phyloP scores from a whole-genome alignment of 169 alveolate genomes.

The Babesia bovis region DNA sequence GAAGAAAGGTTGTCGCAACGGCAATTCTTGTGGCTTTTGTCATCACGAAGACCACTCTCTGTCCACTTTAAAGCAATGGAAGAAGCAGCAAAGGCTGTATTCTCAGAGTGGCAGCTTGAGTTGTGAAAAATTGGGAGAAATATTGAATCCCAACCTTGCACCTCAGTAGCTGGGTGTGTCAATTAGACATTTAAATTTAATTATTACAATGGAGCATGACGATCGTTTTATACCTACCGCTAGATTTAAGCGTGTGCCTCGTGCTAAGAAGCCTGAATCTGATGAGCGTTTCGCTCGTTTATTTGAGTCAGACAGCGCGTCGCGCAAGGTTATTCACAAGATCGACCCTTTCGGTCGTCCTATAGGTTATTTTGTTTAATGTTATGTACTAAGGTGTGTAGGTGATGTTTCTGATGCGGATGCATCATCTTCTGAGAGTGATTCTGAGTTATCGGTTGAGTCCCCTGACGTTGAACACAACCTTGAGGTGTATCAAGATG shows the following conservation, averaged over 20 bases:
- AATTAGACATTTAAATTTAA: neutral
- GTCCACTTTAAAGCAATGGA: constrained; percentile 76
- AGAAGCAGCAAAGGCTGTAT: constrained; percentile 73
- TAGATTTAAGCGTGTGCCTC: constrained; percentile 46
- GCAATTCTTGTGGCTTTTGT: constrained; percentile 75
- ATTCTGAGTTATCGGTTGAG: constrained; percentile 40
- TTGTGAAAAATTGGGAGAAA: constrained; percentile 8
- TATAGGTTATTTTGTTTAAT: constrained; percentile 14
- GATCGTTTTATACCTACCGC: constrained; percentile 53
- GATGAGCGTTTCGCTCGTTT: constrained; percentile 57
- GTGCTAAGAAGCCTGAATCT: constrained; percentile 13
- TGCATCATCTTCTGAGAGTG: constrained; percentile 39
- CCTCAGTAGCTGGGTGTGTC: constrained; percentile 8
- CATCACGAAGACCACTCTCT: constrained; percentile 80
- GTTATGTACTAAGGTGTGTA: neutral
- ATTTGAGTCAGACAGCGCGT: constrained; percentile 32
- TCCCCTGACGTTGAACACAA: neutral
- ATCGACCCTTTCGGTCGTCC: constrained; percentile 73
- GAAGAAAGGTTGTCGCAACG: constrained; percentile 80
- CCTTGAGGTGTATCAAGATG: constrained; percentile 30
- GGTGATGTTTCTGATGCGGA: constrained; percentile 49
- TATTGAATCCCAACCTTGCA: neutral
- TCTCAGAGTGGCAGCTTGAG: constrained; percentile 31
- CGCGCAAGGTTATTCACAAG: constrained; percentile 24
- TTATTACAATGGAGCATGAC: constrained; percentile 36